Conservation (phyloP, 129 eudicot genomes). For the Dittrichia graveolens region DNA sequence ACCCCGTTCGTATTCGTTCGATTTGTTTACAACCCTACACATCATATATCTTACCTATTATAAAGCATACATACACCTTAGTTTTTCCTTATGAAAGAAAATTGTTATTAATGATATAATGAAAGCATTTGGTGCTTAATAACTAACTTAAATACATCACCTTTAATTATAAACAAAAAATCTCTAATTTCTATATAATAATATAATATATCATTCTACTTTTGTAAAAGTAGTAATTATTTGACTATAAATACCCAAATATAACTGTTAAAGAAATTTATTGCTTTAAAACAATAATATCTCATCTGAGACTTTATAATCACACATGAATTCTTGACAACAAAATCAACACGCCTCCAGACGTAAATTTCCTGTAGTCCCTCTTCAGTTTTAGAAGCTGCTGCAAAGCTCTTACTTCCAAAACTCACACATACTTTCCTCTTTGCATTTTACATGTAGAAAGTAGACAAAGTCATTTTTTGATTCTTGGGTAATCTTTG, state of each 20-base stretch:
- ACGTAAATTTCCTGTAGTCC: constrained; percentile 39
- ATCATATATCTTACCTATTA: too few species aligned
- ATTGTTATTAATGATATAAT: too few species aligned
- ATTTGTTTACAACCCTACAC: too few species aligned
- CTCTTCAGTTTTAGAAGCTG: constrained; percentile 40
- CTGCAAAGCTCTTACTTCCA: constrained; percentile 41
- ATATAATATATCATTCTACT: not conserved
- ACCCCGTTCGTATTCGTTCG: too few species aligned
- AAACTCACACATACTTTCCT: constrained; percentile 22
- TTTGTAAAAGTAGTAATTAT: not conserved
- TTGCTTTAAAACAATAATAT: constrained; percentile 13
- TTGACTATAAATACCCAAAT: constrained; percentile 3
- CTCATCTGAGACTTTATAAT: not conserved
- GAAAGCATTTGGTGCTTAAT: too few species aligned
- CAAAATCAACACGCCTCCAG: constrained; percentile 49
- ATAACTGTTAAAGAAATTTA: constrained; percentile 13
- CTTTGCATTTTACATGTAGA: constrained; percentile 30
- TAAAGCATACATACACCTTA: too few species aligned
- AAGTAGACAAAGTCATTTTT: constrained; percentile 35
- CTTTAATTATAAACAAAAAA: not conserved
- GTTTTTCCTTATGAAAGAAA: too few species aligned
- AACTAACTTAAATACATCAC: not conserved
- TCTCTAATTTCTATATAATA: not conserved
- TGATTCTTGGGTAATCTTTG: constrained; percentile 20
- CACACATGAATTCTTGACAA: not conserved